These are phyloP conservation scores for Melanomma pulvis-pyrius DNA, from an alignment of 495 filamentous ascomycete species.

Conservation along the genomic window DNA sequence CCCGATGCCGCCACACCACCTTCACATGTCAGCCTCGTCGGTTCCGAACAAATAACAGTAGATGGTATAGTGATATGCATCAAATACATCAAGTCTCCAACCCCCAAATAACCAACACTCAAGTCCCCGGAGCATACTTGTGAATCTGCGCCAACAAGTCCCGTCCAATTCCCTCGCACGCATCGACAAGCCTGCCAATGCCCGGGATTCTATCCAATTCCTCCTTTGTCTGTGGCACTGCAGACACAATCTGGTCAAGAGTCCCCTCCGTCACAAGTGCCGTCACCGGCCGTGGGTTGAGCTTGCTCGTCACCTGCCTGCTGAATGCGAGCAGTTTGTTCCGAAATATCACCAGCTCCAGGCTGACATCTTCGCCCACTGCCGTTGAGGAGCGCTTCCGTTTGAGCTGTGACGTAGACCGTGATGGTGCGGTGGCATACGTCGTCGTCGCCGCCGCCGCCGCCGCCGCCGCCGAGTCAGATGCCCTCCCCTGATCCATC, in stretches of 20 bases:
- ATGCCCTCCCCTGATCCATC: neutral
- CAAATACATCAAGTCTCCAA: too few relatives aligned
- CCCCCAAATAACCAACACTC: too few relatives aligned
- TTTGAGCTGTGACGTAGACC: constrained; percentile 13
- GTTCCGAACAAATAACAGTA: neutral
- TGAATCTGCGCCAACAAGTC: constrained; percentile 24
- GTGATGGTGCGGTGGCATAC: constrained; percentile 1
- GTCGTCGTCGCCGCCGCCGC: too few relatives aligned
- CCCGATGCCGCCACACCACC: neutral
- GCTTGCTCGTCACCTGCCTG: neutral
- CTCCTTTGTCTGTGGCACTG: constrained; percentile 2
- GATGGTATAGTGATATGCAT: neutral
- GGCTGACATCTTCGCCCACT: neutral
- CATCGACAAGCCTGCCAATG: constrained; percentile 5
- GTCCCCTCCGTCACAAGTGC: constrained; percentile 12
- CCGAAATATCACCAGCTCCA: constrained; percentile 3
- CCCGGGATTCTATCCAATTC: constrained; percentile 21
- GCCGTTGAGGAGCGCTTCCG: constrained; percentile 12
- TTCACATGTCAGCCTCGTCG: neutral
- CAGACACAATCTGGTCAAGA: constrained; percentile 19
- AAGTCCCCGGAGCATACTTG: constrained; percentile 20
- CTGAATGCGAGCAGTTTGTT: constrained; percentile 27
- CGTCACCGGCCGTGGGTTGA: neutral
- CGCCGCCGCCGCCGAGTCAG: neutral
- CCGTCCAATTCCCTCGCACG: constrained; percentile 6